Base-by-base conservation (phyloP, 1,139 yeast species). In the Suhomyces guaymorum region DNA sequence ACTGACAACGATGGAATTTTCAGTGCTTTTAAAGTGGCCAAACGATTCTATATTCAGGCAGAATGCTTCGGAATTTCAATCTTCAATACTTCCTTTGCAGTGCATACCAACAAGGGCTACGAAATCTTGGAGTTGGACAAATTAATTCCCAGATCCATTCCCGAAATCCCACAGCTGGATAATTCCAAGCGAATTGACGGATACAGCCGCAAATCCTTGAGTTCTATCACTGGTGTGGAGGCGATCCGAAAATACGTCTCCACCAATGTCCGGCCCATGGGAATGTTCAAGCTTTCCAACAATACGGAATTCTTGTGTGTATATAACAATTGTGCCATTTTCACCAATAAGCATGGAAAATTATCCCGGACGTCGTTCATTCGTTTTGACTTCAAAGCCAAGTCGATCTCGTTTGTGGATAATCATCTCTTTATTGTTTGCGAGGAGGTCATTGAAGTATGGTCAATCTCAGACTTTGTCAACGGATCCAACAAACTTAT, bases 311-410 rank as follows among this genome's bases (percentile, higher is more conserved):
- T 81, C 38, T 55, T 87, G 6, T 60, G 86, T 33, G 84, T 85
- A 24, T 88, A 85, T 59, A 83, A 76, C 41, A 82, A 82, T 39
- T 80, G 83, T 53, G 92, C 88, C 2, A 65, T 88, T 3, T 82
- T 81, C 44, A 73, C 82, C 40, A 82, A 84, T 55, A 75, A 77
- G 39, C 70, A 71, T 32, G 95, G 95, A 2, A 73, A 73, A 41
- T 61, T 85, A 28, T 72, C 80, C 6, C 64, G 85, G 19, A 70
- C 68, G 13, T 68, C 78, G 23, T 69, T 80, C 23, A 63, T 87
- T 17, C 73, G 76, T 35, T 80, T 84, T 53, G 80, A 80, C 37
- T 81, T 82, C 52, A 72, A 70, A 48, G 84, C 89, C 27, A 65
- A 69, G 14, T 59, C 70, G 2, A 77, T 82, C 5, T 73, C 82